Percentiles rank a stretch among this genome's conserved stretches.
phyloP scores from a whole-genome alignment of 2,329 filamentous ascomycete species.

The Xylaria arbuscula region DNA sequence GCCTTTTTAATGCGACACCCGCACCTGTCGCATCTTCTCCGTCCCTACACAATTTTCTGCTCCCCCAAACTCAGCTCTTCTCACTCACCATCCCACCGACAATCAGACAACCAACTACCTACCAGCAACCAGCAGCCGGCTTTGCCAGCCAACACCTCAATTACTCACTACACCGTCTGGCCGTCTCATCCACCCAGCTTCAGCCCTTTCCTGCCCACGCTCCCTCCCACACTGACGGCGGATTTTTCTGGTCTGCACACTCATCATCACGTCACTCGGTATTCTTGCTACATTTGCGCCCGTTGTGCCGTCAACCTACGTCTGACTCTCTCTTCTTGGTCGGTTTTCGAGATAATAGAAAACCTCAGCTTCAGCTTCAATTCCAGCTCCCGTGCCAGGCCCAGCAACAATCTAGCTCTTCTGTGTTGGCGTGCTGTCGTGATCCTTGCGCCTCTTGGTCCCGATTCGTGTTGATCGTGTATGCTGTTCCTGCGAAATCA shows the following conservation, averaged over 20 bases:
- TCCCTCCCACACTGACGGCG: not conserved
- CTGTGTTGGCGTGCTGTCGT: conserved; percentile 9
- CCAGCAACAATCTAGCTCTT: not conserved
- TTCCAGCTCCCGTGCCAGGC: not conserved
- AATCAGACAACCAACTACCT: conserved; percentile 6
- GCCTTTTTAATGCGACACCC: conserved; percentile 46
- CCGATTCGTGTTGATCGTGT: conserved; percentile 8
- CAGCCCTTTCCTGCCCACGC: conserved; percentile 2
- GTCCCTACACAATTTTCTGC: conserved; percentile 36
- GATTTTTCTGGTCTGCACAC: not conserved
- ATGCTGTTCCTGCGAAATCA: conserved; percentile 13
- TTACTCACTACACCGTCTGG: conserved; percentile 4
- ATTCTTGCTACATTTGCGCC: not conserved
- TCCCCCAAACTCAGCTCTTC: conserved; percentile 13
- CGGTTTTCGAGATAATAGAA: conserved; percentile 7
- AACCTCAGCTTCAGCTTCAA: not conserved
- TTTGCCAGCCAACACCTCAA: conserved; percentile 11
- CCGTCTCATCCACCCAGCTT: conserved; percentile 2
- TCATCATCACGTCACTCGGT: not conserved
- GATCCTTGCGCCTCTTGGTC: conserved; percentile 13
- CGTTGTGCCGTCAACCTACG: not conserved
- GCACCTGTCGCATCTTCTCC: conserved; percentile 39
- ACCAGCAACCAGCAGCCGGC: not conserved
- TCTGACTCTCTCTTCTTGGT: not conserved
- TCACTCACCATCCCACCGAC: conserved; percentile 29